Conservation (phyloP, 305 asterid species). For the Rubia peregrina region DNA sequence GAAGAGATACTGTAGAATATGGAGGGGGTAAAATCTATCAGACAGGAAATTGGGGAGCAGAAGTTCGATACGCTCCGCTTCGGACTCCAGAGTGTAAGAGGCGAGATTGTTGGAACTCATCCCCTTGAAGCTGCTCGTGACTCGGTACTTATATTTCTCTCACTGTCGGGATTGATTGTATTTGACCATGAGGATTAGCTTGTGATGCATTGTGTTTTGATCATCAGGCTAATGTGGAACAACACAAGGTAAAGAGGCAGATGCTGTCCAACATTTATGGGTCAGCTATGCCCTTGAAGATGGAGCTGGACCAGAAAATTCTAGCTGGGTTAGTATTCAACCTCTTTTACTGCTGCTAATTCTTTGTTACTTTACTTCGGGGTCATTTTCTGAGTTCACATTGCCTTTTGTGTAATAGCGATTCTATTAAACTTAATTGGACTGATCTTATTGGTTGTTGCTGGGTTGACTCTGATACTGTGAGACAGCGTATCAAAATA, state of each 20-base stretch:
- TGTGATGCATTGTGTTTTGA: constrained; percentile 6
- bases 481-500: too few relatives aligned
- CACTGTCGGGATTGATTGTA: too few relatives aligned
- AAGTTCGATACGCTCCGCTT: constrained; percentile 63
- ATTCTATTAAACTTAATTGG: too few relatives aligned
- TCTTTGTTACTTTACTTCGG: too few relatives aligned
- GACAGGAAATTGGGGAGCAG: constrained; percentile 52
- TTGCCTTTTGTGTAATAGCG: too few relatives aligned
- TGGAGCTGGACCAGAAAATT: constrained; percentile 84
- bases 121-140: constrained; percentile 69
- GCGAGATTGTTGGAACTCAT: constrained; percentile 77
- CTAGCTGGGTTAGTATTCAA: constrained; percentile 46
- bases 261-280: constrained; percentile 60
- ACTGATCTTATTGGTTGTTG: too few relatives aligned
- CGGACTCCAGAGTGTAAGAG: constrained; percentile 89
- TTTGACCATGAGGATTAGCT: not conserved
- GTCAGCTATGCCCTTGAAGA: constrained; percentile 76
- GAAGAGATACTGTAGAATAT: constrained; percentile 20
- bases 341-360: not conserved
- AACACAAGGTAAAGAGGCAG: constrained; percentile 45
- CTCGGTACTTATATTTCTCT: constrained; percentile 32
- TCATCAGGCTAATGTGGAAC: constrained; percentile 45
- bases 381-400: too few relatives aligned
- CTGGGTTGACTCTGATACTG: too few relatives aligned
- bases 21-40: constrained; percentile 65